A percentile compares a stretch with the other conserved stretches of the same genome.
These are phyloP conservation scores for Fusarium buharicum DNA, from an alignment of 2,329 filamentous ascomycete species.

Conservation along the genomic window DNA sequence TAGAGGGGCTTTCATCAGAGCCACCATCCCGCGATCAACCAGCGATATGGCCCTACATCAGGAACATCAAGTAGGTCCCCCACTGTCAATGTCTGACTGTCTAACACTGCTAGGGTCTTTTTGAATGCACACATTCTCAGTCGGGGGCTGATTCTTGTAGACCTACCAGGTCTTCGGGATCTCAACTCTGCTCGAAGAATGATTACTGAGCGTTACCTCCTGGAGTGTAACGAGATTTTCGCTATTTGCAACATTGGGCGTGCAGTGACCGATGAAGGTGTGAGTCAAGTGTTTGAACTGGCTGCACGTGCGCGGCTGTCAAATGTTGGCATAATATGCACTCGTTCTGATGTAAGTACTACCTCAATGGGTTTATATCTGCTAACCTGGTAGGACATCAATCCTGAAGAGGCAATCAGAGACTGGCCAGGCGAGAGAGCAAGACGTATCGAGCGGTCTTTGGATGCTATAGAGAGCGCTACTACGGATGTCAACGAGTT, in stretches of 20 bases:
- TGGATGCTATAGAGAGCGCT: constrained; percentile 17
- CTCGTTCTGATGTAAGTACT: constrained; percentile 53
- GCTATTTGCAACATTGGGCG: constrained; percentile 56
- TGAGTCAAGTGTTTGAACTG: constrained; percentile 55
- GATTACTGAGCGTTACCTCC: constrained; percentile 58
- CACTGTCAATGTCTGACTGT: neutral
- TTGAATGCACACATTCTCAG: constrained; percentile 58
- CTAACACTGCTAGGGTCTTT: constrained; percentile 53
- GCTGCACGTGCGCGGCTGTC: constrained; percentile 51
- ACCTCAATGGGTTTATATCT: fast-evolving
- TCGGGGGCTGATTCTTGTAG: constrained; percentile 59
- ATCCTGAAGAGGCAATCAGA: constrained; percentile 47
- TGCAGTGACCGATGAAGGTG: constrained; percentile 55
- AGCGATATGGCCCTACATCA: constrained; percentile 57
- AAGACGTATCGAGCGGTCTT: constrained; percentile 29
- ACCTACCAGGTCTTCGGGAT: constrained; percentile 59
- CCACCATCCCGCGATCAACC: constrained; percentile 21
- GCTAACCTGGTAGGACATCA: constrained; percentile 42
- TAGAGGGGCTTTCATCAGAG: constrained; percentile 55
- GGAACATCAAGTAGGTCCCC: constrained; percentile 53
- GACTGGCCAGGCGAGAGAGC: constrained; percentile 47
- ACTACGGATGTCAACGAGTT: constrained; percentile 14
- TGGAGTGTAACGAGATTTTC: constrained; percentile 60
- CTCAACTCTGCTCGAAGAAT: constrained; percentile 55
- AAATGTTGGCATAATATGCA: constrained; percentile 58